Evolutionary conservation across 345 rosid species (phyloP), one percentile per base, ranked within the genome.

Genomic region (Eutrema japonicum): DNA sequence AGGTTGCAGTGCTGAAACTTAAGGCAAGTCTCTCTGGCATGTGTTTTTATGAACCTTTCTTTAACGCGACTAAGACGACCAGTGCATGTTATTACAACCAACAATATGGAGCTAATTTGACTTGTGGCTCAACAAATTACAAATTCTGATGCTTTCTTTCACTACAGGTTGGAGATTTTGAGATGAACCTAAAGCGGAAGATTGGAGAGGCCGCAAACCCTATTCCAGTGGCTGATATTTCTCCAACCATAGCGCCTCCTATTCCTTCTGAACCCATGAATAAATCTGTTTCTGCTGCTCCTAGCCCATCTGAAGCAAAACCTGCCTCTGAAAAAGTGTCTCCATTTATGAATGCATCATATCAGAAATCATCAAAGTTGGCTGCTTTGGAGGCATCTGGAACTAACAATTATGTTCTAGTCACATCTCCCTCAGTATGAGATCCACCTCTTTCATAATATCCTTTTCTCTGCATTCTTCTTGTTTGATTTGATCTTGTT

Each of bases 341-440:
- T 64, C 98, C 97, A 18, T 91, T 89, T 73, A 66, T 64, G 18
- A 92, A 90, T 68, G 58, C 64, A 27, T 79, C 89, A 33, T 88
- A 84, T 51, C 84, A 86, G 72, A 92, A 81, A 80, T 82, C 99
- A 78, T 48, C 85, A 22, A 95, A 83, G 82, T 72, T 95, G 77
- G 90, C 77, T 8, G 90, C 91, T 45, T 79, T 95, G 83, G 99
- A 94, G 75, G 89, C 90, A 58, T 85, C 97, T 57, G 96, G 96
- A 66, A 66, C 85, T 36, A 80, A 54, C 66, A 88, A 84, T 46
- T 91, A 80, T 79, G 93, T 84, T 62, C 81, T 92, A 48, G 89
- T 95, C 73, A 75, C 83, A 66, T 90, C 93, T 79, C 90, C 95
- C 7, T 74, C 86, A 27, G 96, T 89, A 80, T 33, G 86, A 79